A percentile compares a stretch with the other conserved stretches of the same genome.
phyloP scores from a whole-genome alignment of 768 basidiomycete genomes.

The Phanerochaete sordida region DNA sequence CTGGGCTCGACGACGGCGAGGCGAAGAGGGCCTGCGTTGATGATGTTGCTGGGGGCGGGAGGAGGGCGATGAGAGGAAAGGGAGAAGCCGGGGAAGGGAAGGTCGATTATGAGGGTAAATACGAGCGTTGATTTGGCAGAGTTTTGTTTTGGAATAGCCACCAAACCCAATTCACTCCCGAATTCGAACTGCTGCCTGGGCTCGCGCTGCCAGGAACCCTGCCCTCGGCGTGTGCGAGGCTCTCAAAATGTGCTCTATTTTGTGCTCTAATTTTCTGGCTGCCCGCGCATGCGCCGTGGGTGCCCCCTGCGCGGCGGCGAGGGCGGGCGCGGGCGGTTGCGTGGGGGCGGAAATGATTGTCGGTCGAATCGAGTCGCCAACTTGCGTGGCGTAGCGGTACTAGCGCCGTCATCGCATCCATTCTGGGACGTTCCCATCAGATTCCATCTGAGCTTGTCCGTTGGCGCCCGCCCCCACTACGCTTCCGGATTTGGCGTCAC shows the following conservation, averaged over 20 bases:
- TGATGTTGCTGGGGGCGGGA: neutral
- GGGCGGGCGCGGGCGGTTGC: neutral
- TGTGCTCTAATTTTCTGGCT: neutral
- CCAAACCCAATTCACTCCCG: conserved; percentile 5
- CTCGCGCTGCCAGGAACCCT: neutral
- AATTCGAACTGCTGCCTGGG: conserved; percentile 1
- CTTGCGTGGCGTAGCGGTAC: conserved; percentile 4
- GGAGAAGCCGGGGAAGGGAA: conserved; percentile 5
- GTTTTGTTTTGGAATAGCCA: conserved; percentile 11
- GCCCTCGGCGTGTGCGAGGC: neutral
- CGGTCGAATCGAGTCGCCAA: conserved; percentile 4
- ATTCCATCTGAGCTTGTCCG: conserved; percentile 1
- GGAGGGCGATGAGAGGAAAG: conserved; percentile 5
- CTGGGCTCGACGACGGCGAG: neutral
- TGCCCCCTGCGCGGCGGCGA: neutral
- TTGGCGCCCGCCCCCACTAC: conserved; percentile 8
- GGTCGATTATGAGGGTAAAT: neutral
- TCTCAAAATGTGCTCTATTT: neutral
- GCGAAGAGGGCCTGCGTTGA: neutral
- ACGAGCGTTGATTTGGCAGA: conserved; percentile 7
- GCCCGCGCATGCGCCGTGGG: neutral
- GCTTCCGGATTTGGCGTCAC: conserved; percentile 7
- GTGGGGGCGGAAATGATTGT: conserved; percentile 1
- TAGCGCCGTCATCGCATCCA: conserved; percentile 4
- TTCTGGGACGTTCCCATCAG: conserved; percentile 6